Conservation (phyloP, 179 eudicot species). For the Corrigiola litoralis region DNA sequence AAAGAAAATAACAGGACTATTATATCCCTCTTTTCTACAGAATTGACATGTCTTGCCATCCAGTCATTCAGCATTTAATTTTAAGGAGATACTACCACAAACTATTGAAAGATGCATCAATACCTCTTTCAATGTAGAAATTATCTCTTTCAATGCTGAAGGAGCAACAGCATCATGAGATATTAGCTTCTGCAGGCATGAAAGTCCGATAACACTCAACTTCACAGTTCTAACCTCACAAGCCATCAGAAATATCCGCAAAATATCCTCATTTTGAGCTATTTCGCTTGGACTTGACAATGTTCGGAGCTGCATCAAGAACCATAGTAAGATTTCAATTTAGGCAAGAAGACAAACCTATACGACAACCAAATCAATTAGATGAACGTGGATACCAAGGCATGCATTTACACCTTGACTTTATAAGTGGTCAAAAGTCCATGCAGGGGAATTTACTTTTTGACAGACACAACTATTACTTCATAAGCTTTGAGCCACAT, state of each 20-base stretch:
- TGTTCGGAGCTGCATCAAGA: slow-evolving; percentile 75
- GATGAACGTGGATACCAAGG: neutral
- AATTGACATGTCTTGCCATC: neutral
- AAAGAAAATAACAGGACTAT: neutral
- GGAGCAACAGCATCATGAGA: slow-evolving; percentile 94
- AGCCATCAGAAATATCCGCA: slow-evolving; percentile 94
- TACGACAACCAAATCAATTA: neutral
- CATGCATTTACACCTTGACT: neutral
- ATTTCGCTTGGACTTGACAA: slow-evolving; percentile 87
- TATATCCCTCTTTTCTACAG: neutral
- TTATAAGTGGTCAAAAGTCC: neutral
- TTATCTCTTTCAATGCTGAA: slow-evolving; percentile 78
- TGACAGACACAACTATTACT: neutral
- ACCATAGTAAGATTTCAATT: neutral
- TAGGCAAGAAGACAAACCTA: neutral
- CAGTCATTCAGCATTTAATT: neutral
- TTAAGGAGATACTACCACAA: neutral
- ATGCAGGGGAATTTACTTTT: neutral
- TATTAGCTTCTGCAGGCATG: slow-evolving; percentile 93
- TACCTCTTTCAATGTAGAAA: slow-evolving; percentile 81
- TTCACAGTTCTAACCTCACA: slow-evolving; percentile 84
- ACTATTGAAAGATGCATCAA: slow-evolving; percentile 10
- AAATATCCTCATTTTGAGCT: slow-evolving; percentile 84
- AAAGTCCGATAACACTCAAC: slow-evolving; percentile 91
- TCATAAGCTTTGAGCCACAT: neutral